Base-by-base conservation (phyloP, 2,329 filamentous ascomycete species). In the Penicillium sp. region DNA sequence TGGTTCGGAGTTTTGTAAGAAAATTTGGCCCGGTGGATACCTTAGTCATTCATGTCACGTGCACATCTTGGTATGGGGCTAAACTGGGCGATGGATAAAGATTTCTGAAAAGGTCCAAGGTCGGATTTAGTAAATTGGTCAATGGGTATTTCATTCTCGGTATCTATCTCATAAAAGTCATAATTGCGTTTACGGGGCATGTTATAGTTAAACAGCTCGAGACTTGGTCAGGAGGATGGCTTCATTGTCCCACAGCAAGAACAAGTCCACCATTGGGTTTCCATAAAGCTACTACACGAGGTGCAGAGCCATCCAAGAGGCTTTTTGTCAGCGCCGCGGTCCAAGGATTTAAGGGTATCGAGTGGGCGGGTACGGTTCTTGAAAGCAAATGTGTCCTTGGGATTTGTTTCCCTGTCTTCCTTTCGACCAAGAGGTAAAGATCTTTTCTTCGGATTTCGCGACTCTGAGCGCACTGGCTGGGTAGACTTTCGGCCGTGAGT, bases 181-280 rank as follows among this genome's bases (percentile, higher is more conserved):
- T 53, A 5, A 47, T 32, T 32, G 1, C 27, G 18, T 34, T 7
- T 38, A 11, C 2, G 3, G 19, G 4, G 34, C 4, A 14, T 18
- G 10, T 32, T n/a, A n/a, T 16, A 11, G 16, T 44, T 11, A 6
- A 32, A 8, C 2, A 32, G 32, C 40, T 29, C 14, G 32, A 45
- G 47, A 18, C 18, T 7, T 11, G 16, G 9, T 49, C 46, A 81
- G n/a, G 79, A 82, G 38, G 68, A 69, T 34, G 69, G 62, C 66
- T 86, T 86, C 81, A 86, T 82, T 8, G 69, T 74, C 46, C 84
- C 83, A 67, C 84, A 87, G 10, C 74, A 74, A 13, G 79, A 79
- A 61, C 84, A 87, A 4, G 82, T 85, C 84, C 83, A 86, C 83
- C 83, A 87, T 61, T 83, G 72, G 18, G 76, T 78, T 67, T 86